Evolutionary conservation across 768 basidiomycete genomes (phyloP).

Genomic region (Pleurotus djamor): DNA sequence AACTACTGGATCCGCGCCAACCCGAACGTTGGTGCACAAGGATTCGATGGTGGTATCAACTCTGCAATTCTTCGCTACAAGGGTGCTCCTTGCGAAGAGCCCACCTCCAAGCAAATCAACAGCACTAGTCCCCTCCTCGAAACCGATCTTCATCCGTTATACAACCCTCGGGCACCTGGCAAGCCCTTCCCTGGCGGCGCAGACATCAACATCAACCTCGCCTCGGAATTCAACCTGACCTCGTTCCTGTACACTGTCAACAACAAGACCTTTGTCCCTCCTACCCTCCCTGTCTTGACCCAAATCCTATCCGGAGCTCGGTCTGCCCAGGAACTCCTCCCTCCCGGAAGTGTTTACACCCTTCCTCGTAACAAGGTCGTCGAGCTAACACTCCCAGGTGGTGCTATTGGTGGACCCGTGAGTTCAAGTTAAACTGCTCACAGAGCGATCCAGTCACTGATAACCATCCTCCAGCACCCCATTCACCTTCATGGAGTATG

Average conservation of each 20-base stretch:
- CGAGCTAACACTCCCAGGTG: slow-evolving; percentile 31
- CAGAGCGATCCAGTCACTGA: neutral
- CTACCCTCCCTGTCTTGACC: slow-evolving; percentile 33
- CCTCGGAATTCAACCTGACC: slow-evolving; percentile 13
- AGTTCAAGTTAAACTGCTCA: neutral
- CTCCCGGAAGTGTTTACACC: slow-evolving; percentile 27
- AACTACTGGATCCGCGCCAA: slow-evolving; percentile 36
- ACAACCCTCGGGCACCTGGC: slow-evolving; percentile 1
- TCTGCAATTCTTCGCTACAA: slow-evolving; percentile 24
- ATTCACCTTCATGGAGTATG: slow-evolving; percentile 40
- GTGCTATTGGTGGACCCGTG: slow-evolving; percentile 20
- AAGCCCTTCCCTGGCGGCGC: slow-evolving; percentile 4
- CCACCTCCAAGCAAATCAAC: slow-evolving; percentile 18
- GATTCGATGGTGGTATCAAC: slow-evolving; percentile 15
- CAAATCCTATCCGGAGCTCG: slow-evolving; percentile 36
- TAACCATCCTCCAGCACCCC: slow-evolving; percentile 27
- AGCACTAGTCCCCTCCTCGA: slow-evolving; percentile 7
- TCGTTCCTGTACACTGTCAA: slow-evolving; percentile 18
- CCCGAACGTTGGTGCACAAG: slow-evolving; percentile 17
- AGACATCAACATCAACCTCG: slow-evolving; percentile 10
- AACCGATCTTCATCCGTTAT: slow-evolving; percentile 5
- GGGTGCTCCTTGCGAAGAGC: slow-evolving; percentile 29
- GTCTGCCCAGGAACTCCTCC: slow-evolving; percentile 24
- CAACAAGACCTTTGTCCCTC: slow-evolving; percentile 19
- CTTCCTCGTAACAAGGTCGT: slow-evolving; percentile 32